Base-by-base conservation (phyloP, 1,284 basidiomycete species). In the Trametes polyzona region DNA sequence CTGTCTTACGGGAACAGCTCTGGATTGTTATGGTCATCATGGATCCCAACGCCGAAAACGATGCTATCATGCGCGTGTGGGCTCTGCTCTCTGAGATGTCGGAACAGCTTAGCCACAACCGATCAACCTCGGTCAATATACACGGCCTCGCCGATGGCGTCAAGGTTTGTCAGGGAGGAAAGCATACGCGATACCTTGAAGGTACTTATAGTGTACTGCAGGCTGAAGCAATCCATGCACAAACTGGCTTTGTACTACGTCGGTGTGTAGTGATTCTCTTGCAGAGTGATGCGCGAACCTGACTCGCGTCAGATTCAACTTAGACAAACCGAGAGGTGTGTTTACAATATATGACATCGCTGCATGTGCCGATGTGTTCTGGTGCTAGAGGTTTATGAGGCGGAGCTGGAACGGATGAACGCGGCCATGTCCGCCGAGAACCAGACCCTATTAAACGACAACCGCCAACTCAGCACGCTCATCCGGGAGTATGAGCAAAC, bases 401-500 rank as follows among this genome's bases (percentile, higher is more conserved):
- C 86, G n/a, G 95, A 97, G 71, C 78, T 99, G 16, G 96, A 98
- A 69, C 84, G 86, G 30, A 93, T 98, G 84, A 96, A 96, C 65
- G 78, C 82, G 0, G 81, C 87, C 44, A 88, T 99, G 64, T 80
- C 85, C 12, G 75, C 84, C 40, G 96, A 99, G 74, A 99, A 99
- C 71, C 90, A 93, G 68, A 77, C 78, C 3, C 78, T 99, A 27
- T 85, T 93, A 66, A 87, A 97, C 67, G 96, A 99, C 75, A 98
- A 98, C 78, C 96, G 97, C 73, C 95, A 98, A 68, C 82, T 98
- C 32, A 93, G 90, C 60, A 79, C 83, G 6, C 78, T 99, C 46
- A 87, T 99, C 62, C 95, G 95, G 65, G 96, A 99, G 72, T 98
- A 97, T 70, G 97, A 99, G 72, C 90, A 93, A 68, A 98, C 96